Base-by-base conservation (phyloP, 1,284 basidiomycete genomes). In the Omphalotus olearius region DNA sequence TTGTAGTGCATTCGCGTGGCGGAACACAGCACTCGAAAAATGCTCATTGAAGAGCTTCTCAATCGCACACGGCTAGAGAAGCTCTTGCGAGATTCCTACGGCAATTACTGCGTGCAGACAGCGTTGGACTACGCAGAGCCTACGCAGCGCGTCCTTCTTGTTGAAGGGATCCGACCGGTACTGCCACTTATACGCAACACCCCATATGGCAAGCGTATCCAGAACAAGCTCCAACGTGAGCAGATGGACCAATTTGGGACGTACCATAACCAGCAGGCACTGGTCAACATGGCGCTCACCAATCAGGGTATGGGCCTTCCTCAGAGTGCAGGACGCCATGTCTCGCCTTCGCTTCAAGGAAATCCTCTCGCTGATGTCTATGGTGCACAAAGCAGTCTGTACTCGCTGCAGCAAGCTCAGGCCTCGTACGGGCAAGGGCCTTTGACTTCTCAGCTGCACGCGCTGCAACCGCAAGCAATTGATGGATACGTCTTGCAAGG, bases 161-260 rank as follows among this genome's bases (percentile, higher is more conserved):
- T 98, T 33, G 93, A 97, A 65, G 92, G 91, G 61, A 98, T 98
- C 65, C 88, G 94, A 50, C 95, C 95, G n/a, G 93, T 97, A 56
- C 79, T 98, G 26, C 94, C 93, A 2, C 79, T 97, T 57, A 97
- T 98, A 65, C 88, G 94, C 62, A 98, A 97, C 72, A 98, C 94
- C 4, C 94, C 94, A 3, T 98, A 98, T 63, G 94, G 94, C 62
- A 98, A 98, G 76, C 88, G 95, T 49, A 98, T 98, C 62, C 94
- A 97, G 71, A 94, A 93, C 75, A 97, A 97, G 73, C 76, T 98
- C 51, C 93, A 96, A 69, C 89, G 93, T 51, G 91, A 95, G 72
- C 90, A 93, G 65, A 77, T 85, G 70, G 88, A 91, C 59, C 81
- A 78, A 58, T 86, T 76, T 57, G 78, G 70, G 45, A 75, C 76